Evolutionary conservation across 176 grass and related monocot species (phyloP).

Genomic region (Musa troglodytarum): DNA sequence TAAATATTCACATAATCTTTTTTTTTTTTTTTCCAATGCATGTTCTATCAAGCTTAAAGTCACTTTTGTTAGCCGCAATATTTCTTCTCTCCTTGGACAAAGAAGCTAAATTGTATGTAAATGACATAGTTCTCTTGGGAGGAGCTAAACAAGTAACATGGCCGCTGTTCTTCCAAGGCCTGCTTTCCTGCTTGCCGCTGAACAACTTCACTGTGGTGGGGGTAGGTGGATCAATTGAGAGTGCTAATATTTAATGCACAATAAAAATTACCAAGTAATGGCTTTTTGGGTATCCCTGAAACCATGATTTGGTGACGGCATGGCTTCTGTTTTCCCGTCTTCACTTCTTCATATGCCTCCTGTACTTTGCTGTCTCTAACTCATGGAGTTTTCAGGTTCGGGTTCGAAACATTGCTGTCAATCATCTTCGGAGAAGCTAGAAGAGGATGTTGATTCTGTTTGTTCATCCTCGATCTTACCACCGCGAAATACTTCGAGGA

Average conservation of each 20-base stretch:
- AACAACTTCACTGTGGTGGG: too few relatives aligned
- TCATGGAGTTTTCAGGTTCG: background rate
- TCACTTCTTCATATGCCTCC: background rate
- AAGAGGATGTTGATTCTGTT: constrained; percentile 13
- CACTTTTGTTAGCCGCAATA: background rate
- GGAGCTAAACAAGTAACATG: background rate
- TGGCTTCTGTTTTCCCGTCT: background rate
- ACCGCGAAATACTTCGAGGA: constrained; percentile 47
- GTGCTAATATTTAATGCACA: too few relatives aligned
- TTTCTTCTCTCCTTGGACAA: background rate
- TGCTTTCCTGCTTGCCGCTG: background rate
- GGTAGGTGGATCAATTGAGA: too few relatives aligned
- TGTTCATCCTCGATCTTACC: constrained; percentile 25
- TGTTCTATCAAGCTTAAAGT: background rate
- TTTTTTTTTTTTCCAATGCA: background rate
- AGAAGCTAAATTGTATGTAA: background rate
- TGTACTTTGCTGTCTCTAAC: background rate
- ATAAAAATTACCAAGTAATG: too few relatives aligned
- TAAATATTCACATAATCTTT: background rate
- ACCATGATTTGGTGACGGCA: too few relatives aligned
- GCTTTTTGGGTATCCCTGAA: too few relatives aligned
- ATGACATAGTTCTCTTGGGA: background rate
- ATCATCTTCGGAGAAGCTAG: constrained; percentile 12
- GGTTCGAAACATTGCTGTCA: background rate
- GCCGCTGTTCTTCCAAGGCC: background rate